Evolutionary conservation across 2,329 filamentous ascomycete genomes (phyloP).

Genomic region (Nannizziopsis barbatae): DNA sequence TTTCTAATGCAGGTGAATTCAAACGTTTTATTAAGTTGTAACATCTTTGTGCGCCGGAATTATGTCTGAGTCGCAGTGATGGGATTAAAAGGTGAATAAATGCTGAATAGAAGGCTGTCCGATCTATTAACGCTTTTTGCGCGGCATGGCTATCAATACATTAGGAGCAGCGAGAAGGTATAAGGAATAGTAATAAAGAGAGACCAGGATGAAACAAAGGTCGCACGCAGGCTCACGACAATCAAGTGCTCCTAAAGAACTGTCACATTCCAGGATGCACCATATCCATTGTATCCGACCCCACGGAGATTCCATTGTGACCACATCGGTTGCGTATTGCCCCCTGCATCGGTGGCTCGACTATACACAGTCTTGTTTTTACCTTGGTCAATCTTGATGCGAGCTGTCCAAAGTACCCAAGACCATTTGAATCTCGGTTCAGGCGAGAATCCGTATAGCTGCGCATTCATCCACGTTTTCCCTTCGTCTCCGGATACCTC

Average conservation of each 20-base stretch:
- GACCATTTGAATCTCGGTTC: slow-evolving; percentile 37
- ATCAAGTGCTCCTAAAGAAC: slow-evolving; percentile 22
- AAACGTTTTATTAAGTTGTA: no score
- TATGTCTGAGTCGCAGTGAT: no score
- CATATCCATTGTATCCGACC: slow-evolving; percentile 51
- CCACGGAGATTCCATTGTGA: slow-evolving; percentile 49
- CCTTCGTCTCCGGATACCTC: slow-evolving; percentile 44
- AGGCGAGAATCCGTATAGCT: slow-evolving; percentile 22
- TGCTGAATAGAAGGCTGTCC: no score
- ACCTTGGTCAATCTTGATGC: slow-evolving; percentile 31
- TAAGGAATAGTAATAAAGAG: not conserved
- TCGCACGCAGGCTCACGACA: not conserved
- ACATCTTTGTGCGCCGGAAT: no score
- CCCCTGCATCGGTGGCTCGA: slow-evolving; percentile 44
- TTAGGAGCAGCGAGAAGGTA: not conserved
- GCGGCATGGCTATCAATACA: no score
- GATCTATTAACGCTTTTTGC: no score
- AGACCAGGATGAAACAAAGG: not conserved
- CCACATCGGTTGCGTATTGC: slow-evolving; percentile 39
- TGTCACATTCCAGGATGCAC: slow-evolving; percentile 41
- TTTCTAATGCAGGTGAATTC: no score
- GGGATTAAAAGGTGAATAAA: no score
- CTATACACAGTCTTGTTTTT: slow-evolving; percentile 39
- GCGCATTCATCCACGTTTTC: slow-evolving; percentile 40
- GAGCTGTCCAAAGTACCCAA: slow-evolving; percentile 46